phyloP scores from a whole-genome alignment of 2,329 filamentous ascomycete species.

The Chrysoporthe cubensis region DNA sequence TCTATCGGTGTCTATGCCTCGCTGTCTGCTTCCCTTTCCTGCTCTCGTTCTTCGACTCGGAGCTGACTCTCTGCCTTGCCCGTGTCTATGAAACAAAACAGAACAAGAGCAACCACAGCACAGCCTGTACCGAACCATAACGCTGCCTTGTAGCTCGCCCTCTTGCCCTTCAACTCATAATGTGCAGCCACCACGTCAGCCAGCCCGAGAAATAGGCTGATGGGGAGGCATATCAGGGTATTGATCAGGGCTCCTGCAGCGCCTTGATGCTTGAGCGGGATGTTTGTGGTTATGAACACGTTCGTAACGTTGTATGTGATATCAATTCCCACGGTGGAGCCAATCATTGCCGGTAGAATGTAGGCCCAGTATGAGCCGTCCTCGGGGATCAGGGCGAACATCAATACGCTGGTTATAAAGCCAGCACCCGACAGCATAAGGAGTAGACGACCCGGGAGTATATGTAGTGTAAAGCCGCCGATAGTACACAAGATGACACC shows the following conservation, averaged over 20 bases:
- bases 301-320: slow-evolving; percentile 76
- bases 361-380: slow-evolving; percentile 73
- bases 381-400: slow-evolving; percentile 67
- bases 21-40: not conserved
- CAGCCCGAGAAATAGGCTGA: slow-evolving; percentile 72
- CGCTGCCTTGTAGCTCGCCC: slow-evolving; percentile 63
- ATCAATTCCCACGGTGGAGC: slow-evolving; percentile 73
- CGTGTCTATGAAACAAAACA: slow-evolving; percentile 62
- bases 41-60: slow-evolving; percentile 60
- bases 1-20: not conserved
- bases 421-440: slow-evolving; percentile 65
- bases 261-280: slow-evolving; percentile 69
- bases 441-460: slow-evolving; percentile 65
- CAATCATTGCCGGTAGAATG: slow-evolving; percentile 72
- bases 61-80: slow-evolving; percentile 58
- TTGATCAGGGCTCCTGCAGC: slow-evolving; percentile 74
- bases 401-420: slow-evolving; percentile 59
- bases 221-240: slow-evolving; percentile 70
- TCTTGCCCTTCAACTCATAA: slow-evolving; percentile 43
- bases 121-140: slow-evolving; percentile 69
- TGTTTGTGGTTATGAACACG: slow-evolving; percentile 75
- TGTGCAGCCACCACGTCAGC: slow-evolving; percentile 62
- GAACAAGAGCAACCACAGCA: slow-evolving; percentile 52
- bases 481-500: slow-evolving; percentile 67
- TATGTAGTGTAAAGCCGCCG: slow-evolving; percentile 70